A percentile compares a stretch with the other conserved stretches of the same genome.
These are phyloP conservation scores for Ophiostoma himal-ulmi DNA, from an alignment of 2,329 filamentous ascomycete species.

Conservation along the genomic window DNA sequence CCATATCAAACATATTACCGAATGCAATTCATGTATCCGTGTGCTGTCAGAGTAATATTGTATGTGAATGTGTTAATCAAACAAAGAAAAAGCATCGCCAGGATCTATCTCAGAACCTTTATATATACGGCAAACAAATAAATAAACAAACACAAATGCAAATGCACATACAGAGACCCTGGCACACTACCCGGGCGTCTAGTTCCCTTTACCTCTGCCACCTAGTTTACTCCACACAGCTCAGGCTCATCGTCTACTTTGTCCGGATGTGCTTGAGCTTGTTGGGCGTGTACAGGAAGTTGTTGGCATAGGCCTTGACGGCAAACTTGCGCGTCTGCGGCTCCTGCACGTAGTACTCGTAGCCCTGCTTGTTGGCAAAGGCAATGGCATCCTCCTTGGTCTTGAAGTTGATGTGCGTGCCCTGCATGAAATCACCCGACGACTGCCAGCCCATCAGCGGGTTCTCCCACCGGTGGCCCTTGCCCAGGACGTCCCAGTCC, in stretches of 20 bases:
- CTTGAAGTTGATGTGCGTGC: conserved; percentile 84
- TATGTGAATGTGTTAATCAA: not conserved
- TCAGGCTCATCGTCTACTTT: conserved; percentile 50
- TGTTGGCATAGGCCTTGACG: conserved; percentile 94
- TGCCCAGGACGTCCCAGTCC: conserved; percentile 93
- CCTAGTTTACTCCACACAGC: not conserved
- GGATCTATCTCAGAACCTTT: conserved; percentile 5
- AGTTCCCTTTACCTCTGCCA: not conserved
- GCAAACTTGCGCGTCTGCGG: conserved; percentile 80
- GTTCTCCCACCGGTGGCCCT: conserved; percentile 98
- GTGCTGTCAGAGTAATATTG: not conserved
- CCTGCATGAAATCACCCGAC: conserved; percentile 90
- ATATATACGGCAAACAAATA: conserved; percentile 22
- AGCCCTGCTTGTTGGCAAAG: conserved; percentile 98
- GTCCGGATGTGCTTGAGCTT: conserved; percentile 84
- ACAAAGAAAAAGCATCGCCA: conserved; percentile 2
- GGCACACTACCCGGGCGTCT: not conserved
- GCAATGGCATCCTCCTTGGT: conserved; percentile 88
- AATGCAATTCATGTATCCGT: not conserved
- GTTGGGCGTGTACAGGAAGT: conserved; percentile 78
- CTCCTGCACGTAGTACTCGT: conserved; percentile 98
- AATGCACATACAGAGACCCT: not conserved
- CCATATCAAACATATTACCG: not conserved
- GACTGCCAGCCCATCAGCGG: conserved; percentile 98
- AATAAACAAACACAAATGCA: not conserved